phyloP scores from a whole-genome alignment of 1,139 yeast genomes.

The Hyphopichia buzzinii region DNA sequence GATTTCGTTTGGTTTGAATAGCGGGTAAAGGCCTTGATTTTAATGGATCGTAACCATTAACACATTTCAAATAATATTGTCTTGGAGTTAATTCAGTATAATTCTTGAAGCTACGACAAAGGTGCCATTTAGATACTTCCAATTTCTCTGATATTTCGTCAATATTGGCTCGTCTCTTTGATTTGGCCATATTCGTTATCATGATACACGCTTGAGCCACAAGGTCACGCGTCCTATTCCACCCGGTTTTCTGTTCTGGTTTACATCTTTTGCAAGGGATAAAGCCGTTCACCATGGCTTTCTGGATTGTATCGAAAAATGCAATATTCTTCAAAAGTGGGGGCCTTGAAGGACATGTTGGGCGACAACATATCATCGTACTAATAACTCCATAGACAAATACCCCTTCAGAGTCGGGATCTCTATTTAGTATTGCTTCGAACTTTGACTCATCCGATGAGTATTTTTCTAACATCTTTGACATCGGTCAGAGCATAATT shows the following conservation, averaged over 20 bases:
- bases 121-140: conserved; percentile 24
- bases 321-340: conserved; percentile 9
- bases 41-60: conserved; percentile 7
- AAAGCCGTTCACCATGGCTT: conserved; percentile 7
- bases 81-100: conserved; percentile 20
- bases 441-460: conserved; percentile 5
- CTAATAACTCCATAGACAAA: conserved; percentile 9
- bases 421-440: conserved; percentile 6
- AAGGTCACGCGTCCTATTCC: conserved; percentile 11
- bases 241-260: conserved; percentile 8
- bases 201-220: conserved; percentile 9
- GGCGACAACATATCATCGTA: conserved; percentile 10
- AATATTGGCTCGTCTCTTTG: conserved; percentile 6
- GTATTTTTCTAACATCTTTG: conserved; percentile 1
- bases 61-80: conserved; percentile 13
- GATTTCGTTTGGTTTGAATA: conserved; percentile 9
- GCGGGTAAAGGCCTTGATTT: conserved; percentile 6
- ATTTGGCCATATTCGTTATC: conserved; percentile 7
- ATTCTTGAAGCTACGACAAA: conserved; percentile 20
- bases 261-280: conserved; percentile 11
- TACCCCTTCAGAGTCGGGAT: conserved; percentile 10
- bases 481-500: not conserved
- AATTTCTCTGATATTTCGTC: conserved; percentile 9
- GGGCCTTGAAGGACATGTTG: conserved; percentile 11
- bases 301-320: conserved; percentile 6